These are phyloP conservation scores for Skeletonema potamos DNA, from an alignment of 108 stramenopile species.

Conservation along the genomic window DNA sequence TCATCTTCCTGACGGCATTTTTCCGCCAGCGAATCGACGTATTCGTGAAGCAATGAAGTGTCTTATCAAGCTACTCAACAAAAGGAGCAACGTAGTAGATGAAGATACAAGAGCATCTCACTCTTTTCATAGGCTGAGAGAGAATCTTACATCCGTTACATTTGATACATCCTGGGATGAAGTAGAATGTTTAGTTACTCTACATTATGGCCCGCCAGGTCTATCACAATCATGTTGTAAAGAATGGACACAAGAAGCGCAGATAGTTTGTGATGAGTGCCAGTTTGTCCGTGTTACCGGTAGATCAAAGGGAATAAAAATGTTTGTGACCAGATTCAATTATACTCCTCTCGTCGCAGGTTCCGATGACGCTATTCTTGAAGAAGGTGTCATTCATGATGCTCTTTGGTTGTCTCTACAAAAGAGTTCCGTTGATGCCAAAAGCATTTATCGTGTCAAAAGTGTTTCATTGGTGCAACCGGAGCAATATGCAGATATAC, in stretches of 20 bases:
- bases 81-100: not conserved
- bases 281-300: constrained; percentile 47
- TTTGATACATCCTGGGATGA: constrained; percentile 68
- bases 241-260: constrained; percentile 51
- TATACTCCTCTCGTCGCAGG: not conserved
- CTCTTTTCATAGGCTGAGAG: constrained; percentile 12
- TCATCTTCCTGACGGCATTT: constrained; percentile 35
- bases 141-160: constrained; percentile 54
- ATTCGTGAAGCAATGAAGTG: constrained; percentile 60
- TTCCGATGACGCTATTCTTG: not conserved
- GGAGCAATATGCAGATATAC: not conserved
- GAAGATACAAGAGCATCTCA: not conserved
- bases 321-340: not conserved
- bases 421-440: not conserved
- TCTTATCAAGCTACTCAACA: constrained; percentile 43
- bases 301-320: constrained; percentile 48
- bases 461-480: constrained; percentile 20
- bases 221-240: not conserved
- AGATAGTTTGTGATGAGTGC: constrained; percentile 29
- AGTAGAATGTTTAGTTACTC: constrained; percentile 53
- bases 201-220: constrained; percentile 56
- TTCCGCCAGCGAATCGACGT: constrained; percentile 63
- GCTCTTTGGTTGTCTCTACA: constrained; percentile 26
- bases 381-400: constrained; percentile 34
- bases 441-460: not conserved